A percentile compares a stretch with the other conserved stretches of the same genome.
These are phyloP conservation scores for Diaporthe eres DNA, from an alignment of 2,329 filamentous ascomycete species.

Conservation along the genomic window DNA sequence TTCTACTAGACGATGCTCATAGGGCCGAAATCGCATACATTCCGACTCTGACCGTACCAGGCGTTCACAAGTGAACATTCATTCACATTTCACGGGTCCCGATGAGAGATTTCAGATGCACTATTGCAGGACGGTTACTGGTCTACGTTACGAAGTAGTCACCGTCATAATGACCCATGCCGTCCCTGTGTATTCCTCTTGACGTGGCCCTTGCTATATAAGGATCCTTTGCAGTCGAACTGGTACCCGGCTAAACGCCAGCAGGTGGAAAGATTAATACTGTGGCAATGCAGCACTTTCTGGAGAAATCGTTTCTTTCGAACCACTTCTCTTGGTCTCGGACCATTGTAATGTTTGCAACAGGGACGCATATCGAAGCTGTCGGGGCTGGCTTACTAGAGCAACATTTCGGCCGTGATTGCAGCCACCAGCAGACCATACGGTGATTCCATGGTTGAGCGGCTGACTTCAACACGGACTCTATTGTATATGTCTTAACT, in stretches of 20 bases:
- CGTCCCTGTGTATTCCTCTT: background rate
- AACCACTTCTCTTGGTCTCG: background rate
- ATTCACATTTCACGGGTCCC: background rate
- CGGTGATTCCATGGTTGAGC: background rate
- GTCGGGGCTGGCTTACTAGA: background rate
- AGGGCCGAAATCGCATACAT: slow-evolving; percentile 42
- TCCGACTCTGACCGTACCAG: slow-evolving; percentile 17
- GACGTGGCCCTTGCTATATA: background rate
- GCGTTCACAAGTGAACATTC: background rate
- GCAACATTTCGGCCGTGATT: too few species aligned
- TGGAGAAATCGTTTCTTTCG: background rate
- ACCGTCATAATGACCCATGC: background rate
- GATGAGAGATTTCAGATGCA: background rate
- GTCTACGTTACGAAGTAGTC: background rate
- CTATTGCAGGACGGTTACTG: too few species aligned
- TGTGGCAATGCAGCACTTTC: background rate
- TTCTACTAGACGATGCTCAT: slow-evolving; percentile 45
- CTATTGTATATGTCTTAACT: background rate
- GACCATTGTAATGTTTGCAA: background rate
- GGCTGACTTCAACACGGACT: background rate
- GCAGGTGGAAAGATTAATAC: background rate
- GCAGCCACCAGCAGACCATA: background rate
- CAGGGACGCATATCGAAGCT: background rate
- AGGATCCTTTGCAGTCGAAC: background rate
- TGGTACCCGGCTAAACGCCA: background rate